These are phyloP conservation scores for Lupinus albus DNA, from an alignment of 306 rosid species.

Conservation along the genomic window DNA sequence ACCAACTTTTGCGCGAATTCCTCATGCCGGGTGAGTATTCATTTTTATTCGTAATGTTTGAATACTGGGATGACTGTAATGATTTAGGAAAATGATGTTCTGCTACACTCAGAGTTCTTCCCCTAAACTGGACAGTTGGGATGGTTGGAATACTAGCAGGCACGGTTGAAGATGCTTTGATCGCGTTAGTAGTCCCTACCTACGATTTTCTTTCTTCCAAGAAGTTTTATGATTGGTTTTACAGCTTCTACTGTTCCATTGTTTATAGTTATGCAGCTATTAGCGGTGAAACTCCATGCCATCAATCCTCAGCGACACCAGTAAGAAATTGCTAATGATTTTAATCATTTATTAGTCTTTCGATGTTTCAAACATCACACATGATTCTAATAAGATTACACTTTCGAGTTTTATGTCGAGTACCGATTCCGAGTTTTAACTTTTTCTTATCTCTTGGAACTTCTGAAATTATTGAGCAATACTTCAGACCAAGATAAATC, in stretches of 20 bases:
- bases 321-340: constrained; percentile 47
- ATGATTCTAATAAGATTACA: constrained; percentile 26
- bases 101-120: constrained; percentile 72
- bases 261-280: constrained; percentile 77
- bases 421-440: constrained; percentile 7
- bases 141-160: constrained; percentile 92
- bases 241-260: constrained; percentile 30
- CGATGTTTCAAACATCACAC: constrained; percentile 20
- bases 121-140: constrained; percentile 94
- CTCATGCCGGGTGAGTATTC: constrained; percentile 73
- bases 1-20: constrained; percentile 81
- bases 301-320: constrained; percentile 30
- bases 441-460: constrained; percentile 29
- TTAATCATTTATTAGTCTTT: constrained; percentile 1
- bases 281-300: constrained; percentile 55
- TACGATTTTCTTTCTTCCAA: constrained; percentile 26
- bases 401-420: constrained; percentile 9
- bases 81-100: constrained; percentile 26
- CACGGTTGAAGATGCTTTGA: constrained; percentile 78
- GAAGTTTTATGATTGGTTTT: constrained; percentile 32
- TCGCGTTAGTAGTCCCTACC: constrained; percentile 59
- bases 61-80: constrained; percentile 25
- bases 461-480: constrained; percentile 5
- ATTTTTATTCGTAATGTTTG: constrained; percentile 27
- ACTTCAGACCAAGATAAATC: constrained; percentile 61